Conservation (phyloP, 2,329 filamentous ascomycete genomes). For the Lithohypha guttulata region DNA sequence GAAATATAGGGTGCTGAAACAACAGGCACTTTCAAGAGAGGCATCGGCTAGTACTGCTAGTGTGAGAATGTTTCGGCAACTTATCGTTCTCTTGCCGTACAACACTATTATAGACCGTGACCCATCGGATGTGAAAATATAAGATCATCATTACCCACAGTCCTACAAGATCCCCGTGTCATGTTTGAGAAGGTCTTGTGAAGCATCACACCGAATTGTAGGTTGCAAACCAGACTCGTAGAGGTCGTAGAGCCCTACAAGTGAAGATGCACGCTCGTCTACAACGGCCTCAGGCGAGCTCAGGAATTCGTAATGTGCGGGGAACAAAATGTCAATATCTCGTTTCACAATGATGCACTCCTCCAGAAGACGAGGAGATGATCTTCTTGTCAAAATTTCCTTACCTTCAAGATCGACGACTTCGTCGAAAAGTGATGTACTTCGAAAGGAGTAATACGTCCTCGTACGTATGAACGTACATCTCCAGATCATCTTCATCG, state of each 20-base stretch:
- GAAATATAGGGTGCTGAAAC: slow-evolving; percentile 1
- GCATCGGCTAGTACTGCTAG: not conserved
- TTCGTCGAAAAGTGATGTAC: too few relatives aligned
- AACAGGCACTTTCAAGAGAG: slow-evolving; percentile 1
- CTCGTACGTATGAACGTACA: too few relatives aligned
- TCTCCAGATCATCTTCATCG: too few relatives aligned
- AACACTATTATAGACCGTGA: too few relatives aligned
- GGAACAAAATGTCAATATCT: not conserved
- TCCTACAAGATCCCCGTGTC: too few relatives aligned
- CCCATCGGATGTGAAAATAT: too few relatives aligned
- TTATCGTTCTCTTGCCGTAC: too few relatives aligned
- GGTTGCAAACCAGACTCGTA: not conserved
- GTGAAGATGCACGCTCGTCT: not conserved
- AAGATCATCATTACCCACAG: too few relatives aligned
- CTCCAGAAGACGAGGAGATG: not conserved
- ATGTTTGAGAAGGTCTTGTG: too few relatives aligned
- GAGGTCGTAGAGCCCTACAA: not conserved
- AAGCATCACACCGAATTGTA: slow-evolving; percentile 1
- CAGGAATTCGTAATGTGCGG: not conserved
- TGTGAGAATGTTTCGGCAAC: too few relatives aligned
- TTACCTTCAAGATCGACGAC: too few relatives aligned
- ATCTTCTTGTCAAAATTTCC: slow-evolving; percentile 1
- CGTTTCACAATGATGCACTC: slow-evolving; percentile 2
- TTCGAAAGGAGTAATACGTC: too few relatives aligned
- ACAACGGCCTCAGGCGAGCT: slow-evolving; percentile 3